These are phyloP conservation scores for Nakazawaea wyomingensis DNA, from an alignment of 805 yeast species.

Conservation along the genomic window DNA sequence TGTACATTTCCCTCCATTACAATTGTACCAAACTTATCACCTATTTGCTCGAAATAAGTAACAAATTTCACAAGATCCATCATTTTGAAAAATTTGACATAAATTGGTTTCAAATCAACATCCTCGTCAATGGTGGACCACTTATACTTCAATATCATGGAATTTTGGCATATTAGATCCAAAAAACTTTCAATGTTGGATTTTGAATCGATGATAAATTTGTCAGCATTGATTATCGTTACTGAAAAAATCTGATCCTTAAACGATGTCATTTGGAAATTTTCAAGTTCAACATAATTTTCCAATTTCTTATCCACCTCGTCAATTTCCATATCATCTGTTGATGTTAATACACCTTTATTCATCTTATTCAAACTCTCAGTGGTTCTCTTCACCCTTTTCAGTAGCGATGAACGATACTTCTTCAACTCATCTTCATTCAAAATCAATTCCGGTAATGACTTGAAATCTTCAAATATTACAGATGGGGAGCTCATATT, in stretches of 20 bases:
- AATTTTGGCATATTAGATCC: background rate
- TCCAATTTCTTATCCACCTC: conserved; percentile 1
- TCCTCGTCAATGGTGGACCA: conserved; percentile 9
- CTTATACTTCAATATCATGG: background rate
- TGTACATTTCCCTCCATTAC: conserved; percentile 3
- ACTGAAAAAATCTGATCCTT: background rate
- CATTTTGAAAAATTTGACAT: conserved; percentile 23
- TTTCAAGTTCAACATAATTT: background rate
- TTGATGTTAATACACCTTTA: background rate
- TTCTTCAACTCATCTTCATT: conserved; percentile 2
- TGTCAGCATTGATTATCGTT: background rate
- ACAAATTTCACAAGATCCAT: conserved; percentile 21
- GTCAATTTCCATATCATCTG: conserved; percentile 5
- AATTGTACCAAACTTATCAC: conserved; percentile 1
- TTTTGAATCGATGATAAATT: background rate
- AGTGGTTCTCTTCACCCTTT: background rate
- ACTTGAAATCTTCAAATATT: conserved; percentile 9
- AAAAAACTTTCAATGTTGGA: conserved; percentile 2
- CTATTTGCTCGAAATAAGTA: conserved; percentile 7
- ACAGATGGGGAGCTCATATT: background rate
- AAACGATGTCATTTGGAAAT: background rate
- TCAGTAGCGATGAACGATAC: background rate
- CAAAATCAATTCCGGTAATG: conserved; percentile 4
- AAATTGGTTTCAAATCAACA: conserved; percentile 18
- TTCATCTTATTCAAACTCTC: background rate